A percentile compares a stretch with the other conserved stretches of the same genome.
Conservation (phyloP, 2,329 filamentous ascomycete genomes). For the Trichophyton benhamiae region DNA sequence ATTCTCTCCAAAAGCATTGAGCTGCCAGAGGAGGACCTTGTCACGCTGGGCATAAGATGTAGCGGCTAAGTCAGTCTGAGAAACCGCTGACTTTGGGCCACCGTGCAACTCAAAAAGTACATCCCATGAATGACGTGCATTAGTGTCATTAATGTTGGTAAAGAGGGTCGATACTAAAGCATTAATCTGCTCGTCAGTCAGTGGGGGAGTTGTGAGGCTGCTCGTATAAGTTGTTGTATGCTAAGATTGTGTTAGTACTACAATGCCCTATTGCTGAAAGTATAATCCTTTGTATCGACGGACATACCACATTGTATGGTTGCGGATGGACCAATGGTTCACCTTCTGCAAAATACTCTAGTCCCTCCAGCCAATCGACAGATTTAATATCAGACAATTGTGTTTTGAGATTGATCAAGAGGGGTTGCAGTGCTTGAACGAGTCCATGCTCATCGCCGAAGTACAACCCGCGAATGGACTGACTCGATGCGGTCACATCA, state of each 20-base stretch:
- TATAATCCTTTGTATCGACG: background rate
- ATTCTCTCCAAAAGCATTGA: conserved; percentile 37
- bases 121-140: background rate
- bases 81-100: conserved; percentile 38
- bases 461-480: conserved; percentile 46
- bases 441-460: conserved; percentile 46
- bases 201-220: background rate
- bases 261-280: background rate
- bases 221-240: background rate
- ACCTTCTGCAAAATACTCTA: background rate
- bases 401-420: background rate
- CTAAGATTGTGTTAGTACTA: background rate
- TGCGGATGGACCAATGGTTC: background rate
- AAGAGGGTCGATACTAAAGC: conserved; percentile 1
- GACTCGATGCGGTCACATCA: conserved; percentile 42
- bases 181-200: background rate
- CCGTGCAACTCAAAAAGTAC: conserved; percentile 48
- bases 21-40: conserved; percentile 48
- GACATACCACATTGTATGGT: background rate
- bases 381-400: background rate
- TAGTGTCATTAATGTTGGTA: conserved; percentile 31
- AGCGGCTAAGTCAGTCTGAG: conserved; percentile 39
- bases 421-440: conserved; percentile 14
- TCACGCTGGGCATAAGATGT: conserved; percentile 50
- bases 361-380: background rate